phyloP scores from a whole-genome alignment of 2,329 filamentous ascomycete species.

The Exophiala lecanii-corni region DNA sequence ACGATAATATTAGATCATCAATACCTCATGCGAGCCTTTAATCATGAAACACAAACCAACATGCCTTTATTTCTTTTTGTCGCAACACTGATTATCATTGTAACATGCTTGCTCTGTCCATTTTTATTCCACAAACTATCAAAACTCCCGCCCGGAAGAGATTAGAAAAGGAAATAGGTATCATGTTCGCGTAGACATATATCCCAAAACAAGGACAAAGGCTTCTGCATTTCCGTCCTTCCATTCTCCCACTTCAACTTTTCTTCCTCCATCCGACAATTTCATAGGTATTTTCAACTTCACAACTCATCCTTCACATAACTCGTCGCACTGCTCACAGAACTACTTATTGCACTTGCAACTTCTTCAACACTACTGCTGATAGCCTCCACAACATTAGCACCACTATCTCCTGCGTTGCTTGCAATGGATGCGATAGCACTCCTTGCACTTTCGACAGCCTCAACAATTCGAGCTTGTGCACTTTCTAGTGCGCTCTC shows the following conservation, averaged over 20 bases:
- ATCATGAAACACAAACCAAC: too few species aligned
- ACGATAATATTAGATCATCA: too few species aligned
- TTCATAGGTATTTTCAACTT: constrained; percentile 1
- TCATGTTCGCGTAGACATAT: neutral
- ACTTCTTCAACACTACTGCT: constrained; percentile 42
- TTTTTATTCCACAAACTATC: too few species aligned
- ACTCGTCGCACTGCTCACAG: constrained; percentile 38
- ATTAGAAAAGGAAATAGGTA: neutral
- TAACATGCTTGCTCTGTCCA: too few species aligned
- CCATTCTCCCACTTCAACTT: neutral
- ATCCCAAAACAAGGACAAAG: neutral
- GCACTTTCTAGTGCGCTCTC: constrained; percentile 34
- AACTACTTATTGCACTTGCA: constrained; percentile 43
- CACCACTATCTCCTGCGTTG: constrained; percentile 25
- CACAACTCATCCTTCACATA: constrained; percentile 52
- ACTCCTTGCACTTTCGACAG: constrained; percentile 35
- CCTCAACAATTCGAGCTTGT: constrained; percentile 29
- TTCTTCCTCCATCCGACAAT: neutral
- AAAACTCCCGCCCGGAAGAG: neutral
- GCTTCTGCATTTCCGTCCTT: neutral
- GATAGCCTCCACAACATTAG: constrained; percentile 36
- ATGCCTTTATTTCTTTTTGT: too few species aligned
- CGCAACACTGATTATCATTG: too few species aligned
- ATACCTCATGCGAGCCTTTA: too few species aligned
- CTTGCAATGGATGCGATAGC: constrained; percentile 32